A percentile compares a stretch with the other conserved stretches of the same genome.
phyloP scores from a whole-genome alignment of 257 asterid genomes.

The Apocynum venetum region DNA sequence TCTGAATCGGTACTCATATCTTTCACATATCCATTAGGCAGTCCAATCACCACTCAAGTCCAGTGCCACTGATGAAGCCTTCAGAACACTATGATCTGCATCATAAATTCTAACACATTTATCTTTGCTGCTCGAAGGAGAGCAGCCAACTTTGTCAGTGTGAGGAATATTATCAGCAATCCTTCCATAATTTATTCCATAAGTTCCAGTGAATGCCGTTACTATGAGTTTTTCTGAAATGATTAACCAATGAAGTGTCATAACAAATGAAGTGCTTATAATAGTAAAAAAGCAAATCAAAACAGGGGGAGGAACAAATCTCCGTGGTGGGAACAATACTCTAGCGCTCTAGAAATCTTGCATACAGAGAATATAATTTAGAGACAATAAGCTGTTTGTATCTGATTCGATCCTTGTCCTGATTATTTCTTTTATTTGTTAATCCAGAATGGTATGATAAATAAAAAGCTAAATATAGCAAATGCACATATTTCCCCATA shows the following conservation, averaged over 20 bases:
- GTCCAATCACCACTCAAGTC: slow-evolving; percentile 89
- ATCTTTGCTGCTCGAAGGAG: slow-evolving; percentile 81
- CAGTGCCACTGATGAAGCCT: slow-evolving; percentile 76
- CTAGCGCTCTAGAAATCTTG: not conserved
- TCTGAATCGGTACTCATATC: slow-evolving; percentile 66
- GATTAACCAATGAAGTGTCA: not conserved
- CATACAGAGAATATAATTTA: not conserved
- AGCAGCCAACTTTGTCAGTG: slow-evolving; percentile 70
- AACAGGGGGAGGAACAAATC: not conserved
- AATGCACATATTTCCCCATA: not conserved
- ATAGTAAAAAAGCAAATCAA: not conserved
- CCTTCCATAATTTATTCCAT: slow-evolving; percentile 92
- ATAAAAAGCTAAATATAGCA: not conserved
- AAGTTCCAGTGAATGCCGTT: slow-evolving; percentile 80
- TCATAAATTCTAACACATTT: slow-evolving; percentile 84
- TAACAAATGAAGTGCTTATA: not conserved
- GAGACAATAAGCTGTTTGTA: not conserved
- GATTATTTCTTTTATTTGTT: not conserved
- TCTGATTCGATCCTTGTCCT: not conserved
- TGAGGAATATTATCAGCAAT: slow-evolving; percentile 91
- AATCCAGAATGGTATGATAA: not conserved
- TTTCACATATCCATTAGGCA: slow-evolving; percentile 58
- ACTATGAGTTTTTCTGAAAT: slow-evolving; percentile 42
- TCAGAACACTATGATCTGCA: slow-evolving; percentile 71
- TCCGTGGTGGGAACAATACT: not conserved